Evolutionary conservation across 495 filamentous ascomycete genomes (phyloP).

Genomic region (Tuber indicum): DNA sequence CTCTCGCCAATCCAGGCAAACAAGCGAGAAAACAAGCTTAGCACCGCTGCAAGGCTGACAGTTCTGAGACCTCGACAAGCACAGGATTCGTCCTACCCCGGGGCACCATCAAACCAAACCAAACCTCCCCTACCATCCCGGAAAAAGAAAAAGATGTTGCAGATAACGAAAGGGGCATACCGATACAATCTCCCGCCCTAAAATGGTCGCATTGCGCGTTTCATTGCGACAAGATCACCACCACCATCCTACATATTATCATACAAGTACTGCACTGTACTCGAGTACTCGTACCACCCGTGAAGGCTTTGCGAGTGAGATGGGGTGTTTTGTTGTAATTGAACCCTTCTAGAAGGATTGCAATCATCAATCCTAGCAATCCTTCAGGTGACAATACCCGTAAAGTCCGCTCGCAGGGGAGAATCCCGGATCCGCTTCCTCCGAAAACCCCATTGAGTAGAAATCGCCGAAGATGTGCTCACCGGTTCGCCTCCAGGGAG

Average conservation of each 20-base stretch:
- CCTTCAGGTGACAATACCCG: background rate
- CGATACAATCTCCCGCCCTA: background rate
- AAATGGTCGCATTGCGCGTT: background rate
- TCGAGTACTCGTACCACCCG: background rate
- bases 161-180: background rate
- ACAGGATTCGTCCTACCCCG: background rate
- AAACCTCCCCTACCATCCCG: background rate
- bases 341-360: background rate
- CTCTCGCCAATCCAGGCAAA: background rate
- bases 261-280: too few species aligned
- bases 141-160: background rate
- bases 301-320: background rate
- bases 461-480: background rate
- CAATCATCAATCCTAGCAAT: background rate
- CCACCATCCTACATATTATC: background rate
- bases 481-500: background rate
- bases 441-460: background rate
- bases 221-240: background rate
- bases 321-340: background rate
- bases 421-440: background rate
- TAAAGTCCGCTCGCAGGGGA: background rate
- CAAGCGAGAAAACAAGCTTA: background rate
- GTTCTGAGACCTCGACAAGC: background rate
- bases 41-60: background rate
- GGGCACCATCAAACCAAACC: background rate